Evolutionary conservation across 73 alveolate genomes (phyloP), one percentile per base, ranked within the genome.

Genomic region (Uronychia setigera): DNA sequence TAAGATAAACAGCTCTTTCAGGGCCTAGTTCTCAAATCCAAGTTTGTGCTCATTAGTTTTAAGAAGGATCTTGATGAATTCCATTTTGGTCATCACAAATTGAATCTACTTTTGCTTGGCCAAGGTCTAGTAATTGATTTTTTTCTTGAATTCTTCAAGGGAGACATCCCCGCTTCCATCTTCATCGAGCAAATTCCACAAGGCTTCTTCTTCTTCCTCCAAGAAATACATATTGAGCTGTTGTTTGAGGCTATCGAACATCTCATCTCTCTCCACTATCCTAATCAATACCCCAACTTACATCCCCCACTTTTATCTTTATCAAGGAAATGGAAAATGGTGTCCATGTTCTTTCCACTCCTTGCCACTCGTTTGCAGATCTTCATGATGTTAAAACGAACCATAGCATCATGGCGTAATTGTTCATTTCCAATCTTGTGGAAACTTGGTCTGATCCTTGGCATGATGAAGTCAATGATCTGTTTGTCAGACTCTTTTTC

Each of bases 261-360:
- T 27, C 60, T 83, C 28, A 26, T 83, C 90, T 19, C 19, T 46
- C 67, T 11, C n/a, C 19, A 46, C 67, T 46, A 46, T 5, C n/a
- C 32, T 74, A 74, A 31, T 60, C 26, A 60, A 13, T 26, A n/a
- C n/a, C n/a, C n/a, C n/a, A 33, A 33, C 75, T 57, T 83, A 75
- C 57, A 76, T 14, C 19, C 74, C 1, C 78, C 85, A 75, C 77
- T 33, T 14, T 76, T 58, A 33, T 74, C n/a, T 33, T 33, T 75
- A 29, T 59, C 79, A 9, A 83, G 28, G 27, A 74, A 74, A 1
- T 60, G 79, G 34, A 83, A n/a, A 1, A 32, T 29, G n/a, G 27
- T 1, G 33, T 76, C 33, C 1, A 83, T 25, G 29, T 83, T 84
- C 60, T 83, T 83, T 29, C 90, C 90, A 33, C 84, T 83, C 32